phyloP scores from a whole-genome alignment of 2,329 filamentous ascomycete genomes.

The Zelopaecilomyces penicillatus region DNA sequence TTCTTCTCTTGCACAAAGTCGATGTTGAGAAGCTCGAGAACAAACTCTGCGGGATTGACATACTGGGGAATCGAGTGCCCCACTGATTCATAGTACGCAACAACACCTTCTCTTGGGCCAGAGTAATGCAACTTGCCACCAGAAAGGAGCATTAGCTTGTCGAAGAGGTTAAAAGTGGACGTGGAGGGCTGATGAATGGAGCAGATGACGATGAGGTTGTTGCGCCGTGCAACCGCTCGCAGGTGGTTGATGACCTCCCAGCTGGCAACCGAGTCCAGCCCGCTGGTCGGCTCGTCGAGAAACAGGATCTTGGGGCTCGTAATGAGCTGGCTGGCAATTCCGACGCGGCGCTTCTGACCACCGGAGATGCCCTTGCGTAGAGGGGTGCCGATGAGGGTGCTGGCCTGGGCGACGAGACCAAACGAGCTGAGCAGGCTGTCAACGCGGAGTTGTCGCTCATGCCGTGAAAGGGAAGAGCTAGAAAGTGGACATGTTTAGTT shows the following conservation, averaged over 20 bases:
- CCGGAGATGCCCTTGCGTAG: conserved; percentile 77
- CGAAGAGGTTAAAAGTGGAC: conserved; percentile 69
- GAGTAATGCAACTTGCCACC: conserved; percentile 65
- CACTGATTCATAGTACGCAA: conserved; percentile 54
- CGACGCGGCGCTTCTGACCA: conserved; percentile 74
- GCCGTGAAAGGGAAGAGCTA: conserved; percentile 30
- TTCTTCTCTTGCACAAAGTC: conserved; percentile 54
- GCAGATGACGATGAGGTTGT: conserved; percentile 69
- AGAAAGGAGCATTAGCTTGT: conserved; percentile 68
- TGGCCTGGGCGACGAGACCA: conserved; percentile 59
- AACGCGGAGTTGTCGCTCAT: conserved; percentile 55
- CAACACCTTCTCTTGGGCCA: conserved; percentile 50
- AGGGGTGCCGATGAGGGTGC: conserved; percentile 71
- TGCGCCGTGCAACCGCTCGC: conserved; percentile 53
- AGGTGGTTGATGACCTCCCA: conserved; percentile 71
- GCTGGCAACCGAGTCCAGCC: conserved; percentile 69
- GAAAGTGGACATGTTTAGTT: not conserved
- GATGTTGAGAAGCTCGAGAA: conserved; percentile 70
- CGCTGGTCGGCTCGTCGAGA: conserved; percentile 76
- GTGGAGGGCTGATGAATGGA: conserved; percentile 84
- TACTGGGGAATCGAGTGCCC: conserved; percentile 58
- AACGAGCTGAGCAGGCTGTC: conserved; percentile 62
- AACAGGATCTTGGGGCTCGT: conserved; percentile 75
- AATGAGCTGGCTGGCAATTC: conserved; percentile 73
- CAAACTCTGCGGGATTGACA: conserved; percentile 72